Conservation (phyloP, 805 yeast species). For the Scheffersomyces amazonensis region DNA sequence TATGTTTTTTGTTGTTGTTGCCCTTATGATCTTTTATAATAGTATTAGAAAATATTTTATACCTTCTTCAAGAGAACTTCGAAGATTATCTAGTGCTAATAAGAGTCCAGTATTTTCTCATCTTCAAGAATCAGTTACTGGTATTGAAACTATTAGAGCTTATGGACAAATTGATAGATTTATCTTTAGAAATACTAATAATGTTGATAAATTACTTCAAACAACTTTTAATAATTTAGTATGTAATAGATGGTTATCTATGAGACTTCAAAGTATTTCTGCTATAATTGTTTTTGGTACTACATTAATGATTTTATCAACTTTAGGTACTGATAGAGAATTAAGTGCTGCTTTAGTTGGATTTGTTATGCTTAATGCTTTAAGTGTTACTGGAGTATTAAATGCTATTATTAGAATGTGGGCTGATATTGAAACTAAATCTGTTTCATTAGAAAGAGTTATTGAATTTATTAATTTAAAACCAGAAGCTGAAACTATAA, state of each 20-base stretch:
- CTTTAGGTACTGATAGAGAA: conserved; percentile 18
- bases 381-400: conserved; percentile 27
- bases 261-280: conserved; percentile 35
- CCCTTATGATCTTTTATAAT: conserved; percentile 25
- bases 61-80: conserved; percentile 33
- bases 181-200: conserved; percentile 16
- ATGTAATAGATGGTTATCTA: conserved; percentile 32
- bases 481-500: conserved; percentile 44
- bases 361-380: conserved; percentile 33
- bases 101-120: conserved; percentile 32
- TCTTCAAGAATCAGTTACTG: conserved; percentile 34
- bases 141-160: conserved; percentile 33
- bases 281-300: conserved; percentile 28
- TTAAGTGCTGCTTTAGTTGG: conserved; percentile 35
- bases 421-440: conserved; percentile 33
- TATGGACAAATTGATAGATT: conserved; percentile 26
- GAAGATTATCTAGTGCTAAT: conserved; percentile 25
- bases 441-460: conserved; percentile 34
- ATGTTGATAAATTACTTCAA: conserved; percentile 20
- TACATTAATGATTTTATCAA: conserved; percentile 21
- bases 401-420: conserved; percentile 29
- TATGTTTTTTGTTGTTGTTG: conserved; percentile 25
- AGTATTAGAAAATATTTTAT: conserved; percentile 25
- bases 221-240: conserved; percentile 17
- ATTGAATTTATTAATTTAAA: conserved; percentile 32